These are phyloP conservation scores for Myxozyma vanderwaltii DNA, from an alignment of 805 yeast genomes.

Conservation along the genomic window DNA sequence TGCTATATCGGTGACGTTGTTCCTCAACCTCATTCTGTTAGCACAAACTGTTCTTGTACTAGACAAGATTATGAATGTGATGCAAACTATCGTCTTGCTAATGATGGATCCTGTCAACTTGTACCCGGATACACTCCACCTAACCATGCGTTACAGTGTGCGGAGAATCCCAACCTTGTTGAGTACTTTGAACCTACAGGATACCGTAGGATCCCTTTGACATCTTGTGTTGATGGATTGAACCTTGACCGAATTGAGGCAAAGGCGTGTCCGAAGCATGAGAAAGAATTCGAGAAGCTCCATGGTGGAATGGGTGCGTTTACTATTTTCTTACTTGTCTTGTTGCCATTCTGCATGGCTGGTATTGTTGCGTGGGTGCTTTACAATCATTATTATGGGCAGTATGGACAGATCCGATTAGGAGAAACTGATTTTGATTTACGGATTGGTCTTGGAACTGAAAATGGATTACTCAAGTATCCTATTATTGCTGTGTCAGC, in stretches of 20 bases:
- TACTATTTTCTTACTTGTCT: slow-evolving; percentile 54
- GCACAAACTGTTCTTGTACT: slow-evolving; percentile 77
- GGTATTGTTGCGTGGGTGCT: slow-evolving; percentile 66
- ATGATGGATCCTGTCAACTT: slow-evolving; percentile 82
- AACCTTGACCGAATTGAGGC: slow-evolving; percentile 65
- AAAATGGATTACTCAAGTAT: slow-evolving; percentile 33
- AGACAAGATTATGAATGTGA: slow-evolving; percentile 93
- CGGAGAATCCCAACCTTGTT: slow-evolving; percentile 52
- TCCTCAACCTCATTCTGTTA: slow-evolving; percentile 54
- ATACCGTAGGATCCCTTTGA: slow-evolving; percentile 79
- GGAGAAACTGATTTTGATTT: slow-evolving; percentile 51
- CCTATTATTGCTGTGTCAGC: slow-evolving; percentile 41
- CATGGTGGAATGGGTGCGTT: slow-evolving; percentile 58
- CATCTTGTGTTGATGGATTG: slow-evolving; percentile 83
- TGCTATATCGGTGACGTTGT: slow-evolving; percentile 68
- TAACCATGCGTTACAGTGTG: slow-evolving; percentile 64
- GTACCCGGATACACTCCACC: slow-evolving; percentile 73
- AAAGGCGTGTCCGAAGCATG: slow-evolving; percentile 86
- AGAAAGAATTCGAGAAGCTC: slow-evolving; percentile 57
- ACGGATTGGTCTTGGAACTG: slow-evolving; percentile 30
- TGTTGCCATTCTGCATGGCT: slow-evolving; percentile 57
- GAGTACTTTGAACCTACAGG: slow-evolving; percentile 91
- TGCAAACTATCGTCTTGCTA: slow-evolving; percentile 68
- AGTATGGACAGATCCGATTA: slow-evolving; percentile 83
- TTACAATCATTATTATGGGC: slow-evolving; percentile 76